Evolutionary conservation across 2,329 filamentous ascomycete species (phyloP).

Genomic region (Geosmithia putterillii): DNA sequence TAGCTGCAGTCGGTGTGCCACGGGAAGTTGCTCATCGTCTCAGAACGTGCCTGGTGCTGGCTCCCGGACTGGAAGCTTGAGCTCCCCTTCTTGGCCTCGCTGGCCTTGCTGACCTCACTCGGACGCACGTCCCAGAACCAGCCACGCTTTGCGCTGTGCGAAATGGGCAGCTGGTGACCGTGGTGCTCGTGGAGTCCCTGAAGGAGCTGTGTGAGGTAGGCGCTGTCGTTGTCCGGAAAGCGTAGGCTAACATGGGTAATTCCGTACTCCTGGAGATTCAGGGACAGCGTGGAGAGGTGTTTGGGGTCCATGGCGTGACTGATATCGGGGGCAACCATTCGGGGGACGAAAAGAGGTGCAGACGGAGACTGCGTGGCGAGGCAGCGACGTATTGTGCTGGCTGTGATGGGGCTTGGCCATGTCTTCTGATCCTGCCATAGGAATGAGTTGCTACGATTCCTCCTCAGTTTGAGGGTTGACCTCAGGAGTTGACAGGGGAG

Average conservation of each 20-base stretch:
- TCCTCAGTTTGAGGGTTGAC: no score
- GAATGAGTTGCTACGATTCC: no score
- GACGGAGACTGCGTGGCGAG: no score
- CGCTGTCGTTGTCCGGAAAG: conserved; percentile 8
- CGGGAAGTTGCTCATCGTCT: conserved; percentile 27
- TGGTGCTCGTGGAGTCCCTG: conserved; percentile 17
- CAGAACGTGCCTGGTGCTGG: conserved; percentile 23
- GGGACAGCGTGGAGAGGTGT: no score
- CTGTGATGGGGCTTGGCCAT: no score
- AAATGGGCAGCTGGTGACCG: conserved; percentile 23
- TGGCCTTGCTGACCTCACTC: conserved; percentile 7
- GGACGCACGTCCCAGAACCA: conserved; percentile 32
- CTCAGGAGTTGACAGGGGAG: no score
- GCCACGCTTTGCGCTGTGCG: conserved; percentile 24
- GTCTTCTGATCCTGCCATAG: no score
- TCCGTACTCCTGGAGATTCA: background rate
- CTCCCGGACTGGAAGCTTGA: conserved; percentile 15
- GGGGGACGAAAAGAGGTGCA: no score
- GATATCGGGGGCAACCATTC: no score
- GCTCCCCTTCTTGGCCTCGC: no score
- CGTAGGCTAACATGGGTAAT: background rate
- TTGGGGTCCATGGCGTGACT: no score
- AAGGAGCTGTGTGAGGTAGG: conserved; percentile 20
- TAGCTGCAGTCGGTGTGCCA: conserved; percentile 34
- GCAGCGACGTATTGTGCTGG: no score